Evolutionary conservation across 1,139 yeast species (phyloP).

Genomic region (Debaryomyces psychrophilus): DNA sequence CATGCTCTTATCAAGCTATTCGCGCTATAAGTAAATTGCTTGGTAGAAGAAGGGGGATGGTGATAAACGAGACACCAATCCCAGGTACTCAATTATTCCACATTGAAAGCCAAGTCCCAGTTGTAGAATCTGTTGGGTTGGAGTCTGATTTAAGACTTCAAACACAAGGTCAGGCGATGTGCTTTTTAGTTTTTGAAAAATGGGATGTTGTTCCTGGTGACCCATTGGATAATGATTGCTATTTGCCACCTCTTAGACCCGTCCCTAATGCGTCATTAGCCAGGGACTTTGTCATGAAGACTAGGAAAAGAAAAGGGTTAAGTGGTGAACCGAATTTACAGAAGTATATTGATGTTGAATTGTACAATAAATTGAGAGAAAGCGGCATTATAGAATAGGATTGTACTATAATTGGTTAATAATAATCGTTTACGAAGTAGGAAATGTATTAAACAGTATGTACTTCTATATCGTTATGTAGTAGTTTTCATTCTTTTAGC

Average conservation of each 20-base stretch:
- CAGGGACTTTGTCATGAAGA: slow-evolving; percentile 86
- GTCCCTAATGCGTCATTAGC: slow-evolving; percentile 74
- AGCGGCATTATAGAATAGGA: slow-evolving; percentile 33
- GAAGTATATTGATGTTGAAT: slow-evolving; percentile 67
- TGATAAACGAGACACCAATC: slow-evolving; percentile 55
- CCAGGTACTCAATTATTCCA: slow-evolving; percentile 74
- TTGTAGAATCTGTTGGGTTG: slow-evolving; percentile 86
- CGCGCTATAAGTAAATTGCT: slow-evolving; percentile 54
- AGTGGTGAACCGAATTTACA: slow-evolving; percentile 76
- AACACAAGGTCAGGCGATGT: slow-evolving; percentile 78
- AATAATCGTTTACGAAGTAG: background rate
- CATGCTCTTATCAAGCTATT: slow-evolving; percentile 54
- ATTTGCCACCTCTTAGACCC: slow-evolving; percentile 71
- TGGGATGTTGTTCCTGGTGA: slow-evolving; percentile 92
- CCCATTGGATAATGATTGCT: slow-evolving; percentile 71
- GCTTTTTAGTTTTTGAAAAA: slow-evolving; percentile 62
- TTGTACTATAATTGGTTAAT: background rate
- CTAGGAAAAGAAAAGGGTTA: slow-evolving; percentile 83
- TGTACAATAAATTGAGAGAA: slow-evolving; percentile 56
- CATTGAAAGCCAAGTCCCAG: slow-evolving; percentile 73
- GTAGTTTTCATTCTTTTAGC: background rate
- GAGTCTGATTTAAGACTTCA: slow-evolving; percentile 82
- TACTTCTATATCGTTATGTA: slow-evolving; percentile 10
- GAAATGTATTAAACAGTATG: slow-evolving; percentile 1
- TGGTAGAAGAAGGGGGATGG: slow-evolving; percentile 62